Evolutionary conservation across 208 protist genomes (phyloP), one percentile per base, ranked within the genome.

Genomic region (Tetramitus jugosus): DNA sequence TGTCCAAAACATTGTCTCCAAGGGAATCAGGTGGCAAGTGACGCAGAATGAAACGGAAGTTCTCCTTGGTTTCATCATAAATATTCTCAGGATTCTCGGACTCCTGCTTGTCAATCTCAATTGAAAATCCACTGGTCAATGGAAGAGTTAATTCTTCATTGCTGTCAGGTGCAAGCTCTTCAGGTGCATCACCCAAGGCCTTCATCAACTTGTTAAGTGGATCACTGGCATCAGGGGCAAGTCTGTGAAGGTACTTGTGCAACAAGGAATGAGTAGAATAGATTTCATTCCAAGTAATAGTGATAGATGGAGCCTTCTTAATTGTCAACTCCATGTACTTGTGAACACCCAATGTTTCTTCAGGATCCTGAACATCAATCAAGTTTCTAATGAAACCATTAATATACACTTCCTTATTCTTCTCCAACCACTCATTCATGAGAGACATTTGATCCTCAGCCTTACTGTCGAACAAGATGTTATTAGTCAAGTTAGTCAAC

Each of bases 331-430:
- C 88, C 61, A 79, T 86, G 61, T 90, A 90, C 72, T 87, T 77
- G 67, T 91, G 83, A 8, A 90, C 83, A 61, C 87, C 77, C 23
- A 92, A 82, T 67, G 87, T 76, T 35, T 90, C 85, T 64, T 91
- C 87, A 26, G 87, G 79, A 20, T 87, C 75, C 43, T 40, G 46
- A 60, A 80, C 83, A 53, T 85, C 68, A 31, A 87, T 82, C 14
- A 88, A 79, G n/a, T 83, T 76, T 29, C 80, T 74, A 33, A 90
- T 84, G 42, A 80, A 89, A 26, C 82, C 49, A 60, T 83, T 76
- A 29, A 89, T 75, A 13, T 46, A 79, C 14, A 31, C 4, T 31
- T 40, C 45, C 31, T 80, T 78, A 62, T 87, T 76, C 60, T 85
- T 78, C 1, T 67, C 14, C 17, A 91, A 85, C 72, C 83, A 90